Evolutionary conservation across 495 filamentous ascomycete genomes (phyloP), one percentile per base, ranked within the genome.

Genomic region (Oidiodendron maius): DNA sequence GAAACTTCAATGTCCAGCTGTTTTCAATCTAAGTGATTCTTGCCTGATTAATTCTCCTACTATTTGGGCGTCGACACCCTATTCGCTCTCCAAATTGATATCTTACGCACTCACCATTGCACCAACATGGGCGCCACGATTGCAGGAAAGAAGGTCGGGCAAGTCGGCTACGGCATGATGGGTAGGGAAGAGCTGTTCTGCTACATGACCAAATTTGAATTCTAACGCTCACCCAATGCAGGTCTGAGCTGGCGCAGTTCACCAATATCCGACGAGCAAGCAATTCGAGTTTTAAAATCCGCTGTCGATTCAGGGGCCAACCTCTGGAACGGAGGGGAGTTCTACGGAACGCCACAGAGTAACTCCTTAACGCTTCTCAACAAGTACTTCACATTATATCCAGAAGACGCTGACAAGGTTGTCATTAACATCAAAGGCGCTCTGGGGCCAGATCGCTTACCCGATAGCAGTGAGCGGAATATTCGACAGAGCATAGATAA

Each of bases 341-440:
- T 91, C 58, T 91, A 91, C 67, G 87, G 87, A 39, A 68, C 79
- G 0, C 75, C 76, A 3, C 74, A 82, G n/a, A 69, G 71, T 69
- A 87, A 90, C 70, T 77, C 72, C 8, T 69, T 86, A 3, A 69
- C 74, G 42, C 67, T 86, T 4, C 67, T 86, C 44, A 72, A 79
- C 26, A 63, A 65, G 37, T 87, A 86, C 69, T 84, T 83, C 60
- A 72, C 63, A 18, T 64, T 72, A 52, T 80, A 85, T 58, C 84
- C 84, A 5, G 77, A 76, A 48, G 81, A 87, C 56, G 74, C 71
- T 3, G 70, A 72, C 34, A 81, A 80, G 63, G 69, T 86, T n/a
- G 64, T 82, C 2, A 61, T 88, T 18, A 72, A 65, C 57, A 71
- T 86, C 65, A 87, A 87, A 58, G 81, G 80, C 41, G 78, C 74